Evolutionary conservation across 2,329 filamentous ascomycete genomes (phyloP), one percentile per base, ranked within the genome.

Genomic region (Beauveria sp.): DNA sequence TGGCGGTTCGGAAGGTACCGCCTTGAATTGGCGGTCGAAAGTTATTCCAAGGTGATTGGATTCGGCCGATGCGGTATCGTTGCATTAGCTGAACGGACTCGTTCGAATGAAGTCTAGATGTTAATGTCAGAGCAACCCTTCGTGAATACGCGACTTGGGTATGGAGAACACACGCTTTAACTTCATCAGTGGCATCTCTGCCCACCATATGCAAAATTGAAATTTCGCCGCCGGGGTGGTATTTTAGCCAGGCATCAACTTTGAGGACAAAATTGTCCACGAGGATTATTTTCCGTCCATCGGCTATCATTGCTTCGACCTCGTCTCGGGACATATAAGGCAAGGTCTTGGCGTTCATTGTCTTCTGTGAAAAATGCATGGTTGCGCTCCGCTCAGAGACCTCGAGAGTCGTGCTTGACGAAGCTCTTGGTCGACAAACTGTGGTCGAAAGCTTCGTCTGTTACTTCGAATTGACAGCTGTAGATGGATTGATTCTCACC

Each of bases 201-300:
- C 92, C 92, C 63, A 98, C 85, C 91, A 97, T 95, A 72, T 99
- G 95, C 72, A 86, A 79, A 66, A 99, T 96, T 60, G 93, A 85
- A 75, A 92, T 95, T 69, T 93, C 87, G 67, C 95, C 95, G 62
- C 95, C 95, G 14, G 95, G 95, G 70, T 98, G 95, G 70, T 90
- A 97, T 58, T 85, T 85, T 58, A 96, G 78, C 91, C 92, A 99
- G 45, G 88, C 82, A 73, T 98, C 93, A 38, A 91, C 86, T 76
- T 92, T 96, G 67, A 98, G 75, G 10, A 97, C 92, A 68, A 86
- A 85, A 63, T 86, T 82, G 67, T 96, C 86, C 63, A 95, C 80
- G 58, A 99, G 91, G 64, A 97, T 82, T 61, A 99, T 83, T 65
- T 85, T 84, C 62, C 84, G 84, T 5, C 92, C 93, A 62, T 90